Base-by-base conservation (phyloP, 2,329 filamentous ascomycete species). In the Phaeoacremonium minimum region DNA sequence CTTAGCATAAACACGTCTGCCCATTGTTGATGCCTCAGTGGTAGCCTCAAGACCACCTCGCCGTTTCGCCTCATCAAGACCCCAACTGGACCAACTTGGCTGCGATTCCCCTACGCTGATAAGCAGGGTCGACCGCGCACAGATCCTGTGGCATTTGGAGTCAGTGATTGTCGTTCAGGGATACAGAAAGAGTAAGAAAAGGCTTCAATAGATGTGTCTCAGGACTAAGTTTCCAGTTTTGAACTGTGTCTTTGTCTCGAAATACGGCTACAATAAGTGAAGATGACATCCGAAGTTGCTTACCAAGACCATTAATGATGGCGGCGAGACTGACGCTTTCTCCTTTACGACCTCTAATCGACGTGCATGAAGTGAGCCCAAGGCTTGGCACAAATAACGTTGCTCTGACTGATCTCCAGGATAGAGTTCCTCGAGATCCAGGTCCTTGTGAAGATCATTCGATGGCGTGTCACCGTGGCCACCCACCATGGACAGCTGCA, bases 121-220 rank as follows among this genome's bases (percentile, higher is more conserved):
- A 75, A 1, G 48, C 56, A 1, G 75, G 75, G 41, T 78, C 63
- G 5, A 78, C 73, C 13, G 57, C 67, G 41, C 72, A 75, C 3
- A 72, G 42, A 36, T 73, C 67, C 37, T n/a, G n/a, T n/a, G n/a
- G n/a, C n/a, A n/a, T n/a, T n/a, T n/a, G n/a, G n/a, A n/a, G n/a
- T n/a, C n/a, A n/a, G n/a, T n/a, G n/a, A n/a, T n/a, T n/a, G n/a
- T n/a, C n/a, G n/a, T n/a, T n/a, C n/a, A n/a, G n/a, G n/a, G n/a
- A n/a, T n/a, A n/a, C n/a, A n/a, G n/a, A n/a, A n/a, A n/a, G n/a
- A n/a, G n/a, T n/a, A n/a, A n/a, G n/a, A n/a, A n/a, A n/a, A n/a
- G n/a, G n/a, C n/a, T n/a, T n/a, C n/a, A n/a, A n/a, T n/a, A n/a
- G n/a, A n/a, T n/a, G n/a, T n/a, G n/a, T n/a, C n/a, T n/a, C n/a